Evolutionary conservation across 176 grass and related monocot species (phyloP).

Genomic region (Cenchrus purpureus): DNA sequence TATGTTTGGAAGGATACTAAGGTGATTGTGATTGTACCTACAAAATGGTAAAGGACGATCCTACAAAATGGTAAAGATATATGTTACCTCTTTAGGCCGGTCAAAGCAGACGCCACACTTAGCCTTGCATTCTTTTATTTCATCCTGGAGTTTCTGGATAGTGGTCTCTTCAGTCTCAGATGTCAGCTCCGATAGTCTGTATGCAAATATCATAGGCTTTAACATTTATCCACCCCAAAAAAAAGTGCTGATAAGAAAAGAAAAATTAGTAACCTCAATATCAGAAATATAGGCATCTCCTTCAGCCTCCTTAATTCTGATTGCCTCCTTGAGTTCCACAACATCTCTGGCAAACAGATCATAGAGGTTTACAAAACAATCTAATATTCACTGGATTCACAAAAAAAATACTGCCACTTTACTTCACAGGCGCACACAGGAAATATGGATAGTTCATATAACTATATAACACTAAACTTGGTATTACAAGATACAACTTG

Average conservation of each 20-base stretch:
- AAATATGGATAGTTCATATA: slow-evolving; percentile 20
- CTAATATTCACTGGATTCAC: slow-evolving; percentile 12
- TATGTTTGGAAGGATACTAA: too few species aligned
- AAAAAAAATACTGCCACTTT: slow-evolving; percentile 15
- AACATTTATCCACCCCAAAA: background rate
- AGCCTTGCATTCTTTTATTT: slow-evolving; percentile 95
- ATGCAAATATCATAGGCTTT: slow-evolving; percentile 43
- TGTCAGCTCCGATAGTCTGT: slow-evolving; percentile 90
- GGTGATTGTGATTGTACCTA: too few species aligned
- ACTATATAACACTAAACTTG: slow-evolving; percentile 16
- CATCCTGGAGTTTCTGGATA: slow-evolving; percentile 90
- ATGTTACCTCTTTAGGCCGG: slow-evolving; percentile 92
- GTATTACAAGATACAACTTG: slow-evolving; percentile 15
- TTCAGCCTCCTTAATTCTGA: slow-evolving; percentile 91
- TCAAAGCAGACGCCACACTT: slow-evolving; percentile 96
- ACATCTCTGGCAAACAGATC: slow-evolving; percentile 65
- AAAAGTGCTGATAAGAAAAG: slow-evolving; percentile 23
- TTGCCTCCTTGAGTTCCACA: slow-evolving; percentile 81
- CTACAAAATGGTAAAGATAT: too few species aligned
- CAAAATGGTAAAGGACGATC: too few species aligned
- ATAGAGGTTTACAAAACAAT: slow-evolving; percentile 32
- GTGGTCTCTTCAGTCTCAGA: slow-evolving; percentile 79
- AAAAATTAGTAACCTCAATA: slow-evolving; percentile 62
- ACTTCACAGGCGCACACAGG: background rate
- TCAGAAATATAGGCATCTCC: slow-evolving; percentile 84